A percentile compares a stretch with the other conserved stretches of the same genome.
Evolutionary conservation across 805 yeast genomes (phyloP).

Genomic region (Candida yuanshanica): DNA sequence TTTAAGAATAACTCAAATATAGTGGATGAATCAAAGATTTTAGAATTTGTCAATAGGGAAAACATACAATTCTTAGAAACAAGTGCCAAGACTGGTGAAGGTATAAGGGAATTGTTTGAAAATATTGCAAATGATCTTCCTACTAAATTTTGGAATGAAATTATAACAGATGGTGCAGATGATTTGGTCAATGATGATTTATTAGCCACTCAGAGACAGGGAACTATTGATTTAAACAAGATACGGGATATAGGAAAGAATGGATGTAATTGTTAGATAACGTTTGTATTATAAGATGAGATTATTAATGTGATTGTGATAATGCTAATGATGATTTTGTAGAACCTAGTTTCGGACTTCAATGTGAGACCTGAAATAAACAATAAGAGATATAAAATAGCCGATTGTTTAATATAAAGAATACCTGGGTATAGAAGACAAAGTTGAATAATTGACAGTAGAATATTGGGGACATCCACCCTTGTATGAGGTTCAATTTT

Average conservation of each 20-base stretch:
- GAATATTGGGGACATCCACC: background rate
- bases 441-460: background rate
- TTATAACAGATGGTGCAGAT: slow-evolving; percentile 15
- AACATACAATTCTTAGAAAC: slow-evolving; percentile 21
- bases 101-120: slow-evolving; percentile 41
- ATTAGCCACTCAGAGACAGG: slow-evolving; percentile 7
- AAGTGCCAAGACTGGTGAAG: slow-evolving; percentile 61
- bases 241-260: slow-evolving; percentile 2
- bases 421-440: background rate
- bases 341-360: no score
- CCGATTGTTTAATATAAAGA: no score
- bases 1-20: slow-evolving; percentile 12
- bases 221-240: slow-evolving; percentile 27
- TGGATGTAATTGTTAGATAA: slow-evolving; percentile 2
- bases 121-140: slow-evolving; percentile 44
- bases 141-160: slow-evolving; percentile 17
- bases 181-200: slow-evolving; percentile 11
- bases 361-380: no score
- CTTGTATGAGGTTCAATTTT: background rate
- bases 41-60: slow-evolving; percentile 24
- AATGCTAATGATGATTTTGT: background rate
- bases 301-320: background rate
- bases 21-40: slow-evolving; percentile 18
- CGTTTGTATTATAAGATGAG: background rate
- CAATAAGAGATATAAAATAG: no score